Percentiles rank a stretch among this genome's conserved stretches.
Conservation (phyloP, 306 rosid species). For the Fragaria nilgerrensis region DNA sequence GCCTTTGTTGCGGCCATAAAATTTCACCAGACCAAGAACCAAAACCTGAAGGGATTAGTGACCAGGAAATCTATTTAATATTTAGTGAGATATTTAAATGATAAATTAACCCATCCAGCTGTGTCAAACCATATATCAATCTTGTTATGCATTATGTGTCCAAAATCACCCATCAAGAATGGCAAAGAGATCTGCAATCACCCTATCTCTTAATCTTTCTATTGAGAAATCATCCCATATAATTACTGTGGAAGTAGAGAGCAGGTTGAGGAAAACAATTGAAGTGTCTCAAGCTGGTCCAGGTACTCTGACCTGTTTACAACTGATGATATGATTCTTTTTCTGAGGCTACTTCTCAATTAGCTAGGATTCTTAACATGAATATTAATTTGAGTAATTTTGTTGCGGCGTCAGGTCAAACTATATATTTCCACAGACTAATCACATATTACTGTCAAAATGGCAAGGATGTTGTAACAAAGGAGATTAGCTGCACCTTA, state of each 20-base stretch:
- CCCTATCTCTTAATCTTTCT: not conserved
- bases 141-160: constrained; percentile 17
- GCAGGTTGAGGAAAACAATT: not conserved
- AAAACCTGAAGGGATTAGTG: not conserved
- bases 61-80: not conserved
- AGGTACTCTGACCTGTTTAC: not conserved
- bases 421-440: not conserved
- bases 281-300: not conserved
- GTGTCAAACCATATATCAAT: constrained; percentile 24
- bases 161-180: no score
- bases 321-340: not conserved
- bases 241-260: not conserved
- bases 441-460: not conserved
- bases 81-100: not conserved
- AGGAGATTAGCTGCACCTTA: no score
- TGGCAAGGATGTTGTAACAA: no score
- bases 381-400: no score
- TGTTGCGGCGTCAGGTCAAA: no score
- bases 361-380: not conserved
- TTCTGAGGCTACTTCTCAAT: no score
- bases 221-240: not conserved
- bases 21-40: not conserved
- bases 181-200: not conserved
- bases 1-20: not conserved
- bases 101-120: no score